Evolutionary conservation across 768 basidiomycete genomes (phyloP), one percentile per base, ranked within the genome.

Genomic region (Phlebiopsis gigantea): DNA sequence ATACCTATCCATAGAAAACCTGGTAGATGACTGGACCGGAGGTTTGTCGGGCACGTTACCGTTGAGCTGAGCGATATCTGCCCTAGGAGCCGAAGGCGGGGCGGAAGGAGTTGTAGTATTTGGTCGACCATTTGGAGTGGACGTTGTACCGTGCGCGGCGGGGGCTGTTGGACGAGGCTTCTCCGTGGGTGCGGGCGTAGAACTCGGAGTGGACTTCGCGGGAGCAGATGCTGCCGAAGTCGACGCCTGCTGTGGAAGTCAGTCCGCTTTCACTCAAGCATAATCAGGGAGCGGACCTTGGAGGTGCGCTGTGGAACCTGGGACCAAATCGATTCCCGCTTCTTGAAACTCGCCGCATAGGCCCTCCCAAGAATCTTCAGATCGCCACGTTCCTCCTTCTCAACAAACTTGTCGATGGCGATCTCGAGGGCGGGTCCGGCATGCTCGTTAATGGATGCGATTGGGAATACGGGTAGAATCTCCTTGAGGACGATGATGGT

Each of bases 401-500:
- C 83, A 21, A 91, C 63, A 61, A 91, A 81, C 26, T 77, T 76
- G 62, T 87, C 79, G 61, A 95, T 80, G 4, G 82, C 80, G 21
- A 68, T 69, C 61, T 85, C 79, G 44, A 93, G 77, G 41, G 69
- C 72, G 9, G 73, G 65, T 12, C 87, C 90, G 25, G 76, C 74
- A 53, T 77, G 79, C 44, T 73, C 72, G 39, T 71, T 67, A 30
- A 86, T 81, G 10, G 81, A 72, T 17, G 83, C 80, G 9, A 89
- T 66, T 25, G 96, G 96, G 72, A 97, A 97, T 49, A 91, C 87
- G 0, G 90, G 87, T 28, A 94, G 78, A 21, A 98, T 83, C 69
- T 97, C 92, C 66, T 94, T 92, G 61, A 97, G 77, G 26, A 99
- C 86, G 39, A 95, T 83, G 70, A 98, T 90, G n/a, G 92, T 81